Evolutionary conservation across 2,329 filamentous ascomycete species (phyloP), one percentile per base, ranked within the genome.

Genomic region (Zasmidium angulare): DNA sequence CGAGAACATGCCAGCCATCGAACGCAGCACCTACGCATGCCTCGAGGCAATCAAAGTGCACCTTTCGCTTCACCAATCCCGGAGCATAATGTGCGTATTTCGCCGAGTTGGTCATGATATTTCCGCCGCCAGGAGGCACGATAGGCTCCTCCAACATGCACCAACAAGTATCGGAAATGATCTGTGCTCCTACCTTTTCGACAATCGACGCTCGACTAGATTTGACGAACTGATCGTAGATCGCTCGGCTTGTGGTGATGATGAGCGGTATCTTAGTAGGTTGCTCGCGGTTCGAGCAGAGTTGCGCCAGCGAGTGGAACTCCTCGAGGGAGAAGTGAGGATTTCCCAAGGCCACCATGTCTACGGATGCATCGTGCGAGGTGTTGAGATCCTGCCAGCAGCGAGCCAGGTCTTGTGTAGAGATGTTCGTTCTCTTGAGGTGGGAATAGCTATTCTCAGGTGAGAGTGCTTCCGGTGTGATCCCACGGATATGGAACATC

Each of bases 101-200:
- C 0, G 68, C 77, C 1, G 78, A 81, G 53, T 80, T 80, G 0
- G 74, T 80, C 77, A 78, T 74, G 56, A 81, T 74, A 1, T 65
- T 70, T 2, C 65, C 64, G 0, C 67, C 60, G 1, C 52, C 10
- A 0, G 6, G 36, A 2, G 69, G 71, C 9, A 80, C 75, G 0
- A 77, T 64, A 0, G 78, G 77, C 48, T 79, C 76, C 19, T 36
- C 40, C 17, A 80, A 73, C 75, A 81, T 78, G 60, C 78, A 81
- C 78, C 78, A 81, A 55, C 78, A 81, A 0, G 77, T 80, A 60
- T 81, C 78, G 0, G 75, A 80, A 12, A 80, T 66, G 3, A 79
- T 53, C 21, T 69, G 66, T 0, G 68, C 76, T 0, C 79, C 78
- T 53, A 79, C 79, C 0, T 14, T 31, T 14, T 75, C 66, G 1